These are phyloP conservation scores for Neopestalotiopsis clavispora DNA, from an alignment of 2,329 filamentous ascomycete species.

Conservation along the genomic window DNA sequence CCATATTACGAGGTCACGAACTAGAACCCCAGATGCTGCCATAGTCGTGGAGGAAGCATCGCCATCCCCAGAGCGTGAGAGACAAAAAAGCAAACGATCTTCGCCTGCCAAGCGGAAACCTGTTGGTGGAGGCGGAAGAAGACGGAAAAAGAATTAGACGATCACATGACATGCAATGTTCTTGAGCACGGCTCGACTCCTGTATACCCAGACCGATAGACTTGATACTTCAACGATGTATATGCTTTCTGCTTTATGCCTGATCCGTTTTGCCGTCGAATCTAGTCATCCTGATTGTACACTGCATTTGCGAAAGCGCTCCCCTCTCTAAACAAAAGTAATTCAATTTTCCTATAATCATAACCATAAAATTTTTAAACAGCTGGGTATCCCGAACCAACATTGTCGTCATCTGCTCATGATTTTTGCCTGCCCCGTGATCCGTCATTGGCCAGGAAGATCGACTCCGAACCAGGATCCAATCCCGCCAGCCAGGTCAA, in stretches of 20 bases:
- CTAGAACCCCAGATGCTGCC: conserved; percentile 42
- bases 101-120: conserved; percentile 44
- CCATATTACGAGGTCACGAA: conserved; percentile 29
- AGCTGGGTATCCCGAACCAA: background rate
- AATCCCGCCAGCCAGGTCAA: background rate
- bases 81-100: conserved; percentile 43
- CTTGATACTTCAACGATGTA: conserved; percentile 23
- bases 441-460: background rate
- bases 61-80: conserved; percentile 30
- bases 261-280: background rate
- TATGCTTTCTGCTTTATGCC: conserved; percentile 7
- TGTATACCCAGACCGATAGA: conserved; percentile 28
- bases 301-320: too few species aligned
- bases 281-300: too few species aligned
- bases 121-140: conserved; percentile 28
- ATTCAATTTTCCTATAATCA: background rate
- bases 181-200: conserved; percentile 18
- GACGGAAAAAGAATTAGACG: conserved; percentile 37
- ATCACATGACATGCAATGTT: background rate
- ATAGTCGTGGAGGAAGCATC: conserved; percentile 42
- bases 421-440: background rate
- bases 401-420: background rate
- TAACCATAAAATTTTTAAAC: conserved; percentile 12
- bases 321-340: background rate
- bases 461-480: background rate